Conservation (phyloP, 2,329 filamentous ascomycete genomes). For the Phyllosticta citribraziliensis region DNA sequence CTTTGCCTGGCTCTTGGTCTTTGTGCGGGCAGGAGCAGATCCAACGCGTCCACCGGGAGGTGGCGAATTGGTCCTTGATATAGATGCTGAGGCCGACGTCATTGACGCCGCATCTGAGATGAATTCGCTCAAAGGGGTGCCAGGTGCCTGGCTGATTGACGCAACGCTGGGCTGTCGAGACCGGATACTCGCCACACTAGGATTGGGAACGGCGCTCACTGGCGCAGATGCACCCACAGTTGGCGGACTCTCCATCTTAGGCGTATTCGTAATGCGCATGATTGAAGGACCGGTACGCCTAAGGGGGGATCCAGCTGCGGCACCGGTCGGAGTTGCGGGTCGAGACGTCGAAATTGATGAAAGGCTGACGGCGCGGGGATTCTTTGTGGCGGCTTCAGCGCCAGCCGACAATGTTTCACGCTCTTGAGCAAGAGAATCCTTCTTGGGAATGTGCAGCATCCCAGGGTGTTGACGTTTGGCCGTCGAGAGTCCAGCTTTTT, state of each 20-base stretch:
- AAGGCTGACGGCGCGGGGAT: constrained; percentile 17
- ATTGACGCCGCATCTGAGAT: constrained; percentile 70
- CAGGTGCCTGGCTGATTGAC: constrained; percentile 50
- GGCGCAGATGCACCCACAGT: constrained; percentile 26
- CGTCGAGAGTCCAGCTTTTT: not conserved
- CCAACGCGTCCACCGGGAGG: constrained; percentile 54
- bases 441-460: constrained; percentile 7
- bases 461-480: constrained; percentile 8
- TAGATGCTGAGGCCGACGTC: constrained; percentile 60
- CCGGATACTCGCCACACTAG: constrained; percentile 31
- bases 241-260: constrained; percentile 49
- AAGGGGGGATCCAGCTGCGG: constrained; percentile 33
- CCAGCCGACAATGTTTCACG: not conserved
- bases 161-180: constrained; percentile 46
- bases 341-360: constrained; percentile 17
- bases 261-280: constrained; percentile 58
- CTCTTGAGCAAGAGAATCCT: not conserved
- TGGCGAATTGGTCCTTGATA: constrained; percentile 60
- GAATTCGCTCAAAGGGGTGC: constrained; percentile 62
- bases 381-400: constrained; percentile 19
- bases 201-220: constrained; percentile 18
- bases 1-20: constrained; percentile 69
- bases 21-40: constrained; percentile 56
- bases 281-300: constrained; percentile 48
- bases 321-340: constrained; percentile 44